Conservation (phyloP, 1,139 yeast species). For the Geotrichum carabidarum region DNA sequence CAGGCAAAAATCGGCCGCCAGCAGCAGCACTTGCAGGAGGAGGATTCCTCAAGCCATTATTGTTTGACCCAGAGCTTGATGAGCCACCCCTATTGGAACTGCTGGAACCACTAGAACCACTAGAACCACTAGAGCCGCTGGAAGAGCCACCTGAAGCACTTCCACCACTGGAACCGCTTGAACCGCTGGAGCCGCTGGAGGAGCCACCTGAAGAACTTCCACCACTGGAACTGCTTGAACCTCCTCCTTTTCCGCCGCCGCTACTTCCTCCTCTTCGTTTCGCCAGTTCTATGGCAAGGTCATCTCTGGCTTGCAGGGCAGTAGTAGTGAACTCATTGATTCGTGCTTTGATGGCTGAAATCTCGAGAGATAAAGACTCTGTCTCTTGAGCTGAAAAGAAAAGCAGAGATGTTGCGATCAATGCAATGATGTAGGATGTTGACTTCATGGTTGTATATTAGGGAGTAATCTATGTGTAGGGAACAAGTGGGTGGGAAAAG, state of each 20-base stretch:
- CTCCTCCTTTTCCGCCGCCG: not conserved
- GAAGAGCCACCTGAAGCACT: conserved; percentile 15
- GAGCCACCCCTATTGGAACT: not conserved
- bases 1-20: conserved; percentile 15
- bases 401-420: not conserved
- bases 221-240: not conserved
- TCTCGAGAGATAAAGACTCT: conserved; percentile 5
- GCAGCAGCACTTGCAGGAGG: conserved; percentile 9
- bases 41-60: conserved; percentile 7
- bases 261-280: conserved; percentile 15
- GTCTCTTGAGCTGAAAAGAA: not conserved
- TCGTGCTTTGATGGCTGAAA: conserved; percentile 3
- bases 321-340: not conserved
- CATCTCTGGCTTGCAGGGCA: not conserved
- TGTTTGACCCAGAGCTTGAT: conserved; percentile 7
- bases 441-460: not conserved
- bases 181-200: conserved; percentile 18
- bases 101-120: conserved; percentile 9
- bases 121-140: conserved; percentile 11
- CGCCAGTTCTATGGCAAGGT: conserved; percentile 6
- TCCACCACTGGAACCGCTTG: conserved; percentile 19
- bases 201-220: conserved; percentile 7
- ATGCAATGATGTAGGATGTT: not conserved
- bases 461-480: too few species aligned
- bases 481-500: too few species aligned